A percentile compares a stretch with the other conserved stretches of the same genome.
These are phyloP conservation scores for Epichloe bromicola DNA, from an alignment of 2,329 filamentous ascomycete species.

Conservation along the genomic window DNA sequence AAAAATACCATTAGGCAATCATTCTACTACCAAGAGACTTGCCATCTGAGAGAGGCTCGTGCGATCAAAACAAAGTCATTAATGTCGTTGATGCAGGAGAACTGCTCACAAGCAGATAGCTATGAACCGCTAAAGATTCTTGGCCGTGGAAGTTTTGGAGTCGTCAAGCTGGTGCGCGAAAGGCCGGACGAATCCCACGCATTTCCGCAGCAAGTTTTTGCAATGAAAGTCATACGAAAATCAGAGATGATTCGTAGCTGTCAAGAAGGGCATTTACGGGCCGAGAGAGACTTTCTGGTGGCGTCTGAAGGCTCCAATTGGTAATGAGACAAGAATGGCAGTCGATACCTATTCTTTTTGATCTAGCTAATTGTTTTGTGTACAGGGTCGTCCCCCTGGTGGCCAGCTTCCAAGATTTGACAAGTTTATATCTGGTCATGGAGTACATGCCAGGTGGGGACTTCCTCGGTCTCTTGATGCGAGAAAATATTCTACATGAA, in stretches of 20 bases:
- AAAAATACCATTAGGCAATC: constrained; percentile 37
- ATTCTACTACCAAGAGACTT: constrained; percentile 56
- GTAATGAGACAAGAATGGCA: constrained; percentile 22
- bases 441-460: constrained; percentile 97
- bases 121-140: constrained; percentile 74
- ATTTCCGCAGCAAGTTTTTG: constrained; percentile 50
- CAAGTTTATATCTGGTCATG: constrained; percentile 86
- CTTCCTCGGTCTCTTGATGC: constrained; percentile 75
- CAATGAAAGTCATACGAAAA: constrained; percentile 96
- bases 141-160: constrained; percentile 88
- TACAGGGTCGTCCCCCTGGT: constrained; percentile 77
- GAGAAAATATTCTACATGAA: constrained; percentile 73
- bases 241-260: constrained; percentile 81
- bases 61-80: constrained; percentile 36
- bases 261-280: constrained; percentile 84
- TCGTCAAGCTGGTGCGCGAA: constrained; percentile 75
- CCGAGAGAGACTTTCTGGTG: constrained; percentile 85
- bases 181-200: constrained; percentile 23
- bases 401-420: constrained; percentile 75
- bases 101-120: constrained; percentile 17
- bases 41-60: constrained; percentile 61
- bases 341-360: neutral
- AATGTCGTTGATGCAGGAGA: constrained; percentile 5
- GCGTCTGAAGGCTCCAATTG: constrained; percentile 77
- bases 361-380: neutral